These are phyloP conservation scores for Pythium graminicola DNA, from an alignment of 352 stramenopile species.

Conservation along the genomic window DNA sequence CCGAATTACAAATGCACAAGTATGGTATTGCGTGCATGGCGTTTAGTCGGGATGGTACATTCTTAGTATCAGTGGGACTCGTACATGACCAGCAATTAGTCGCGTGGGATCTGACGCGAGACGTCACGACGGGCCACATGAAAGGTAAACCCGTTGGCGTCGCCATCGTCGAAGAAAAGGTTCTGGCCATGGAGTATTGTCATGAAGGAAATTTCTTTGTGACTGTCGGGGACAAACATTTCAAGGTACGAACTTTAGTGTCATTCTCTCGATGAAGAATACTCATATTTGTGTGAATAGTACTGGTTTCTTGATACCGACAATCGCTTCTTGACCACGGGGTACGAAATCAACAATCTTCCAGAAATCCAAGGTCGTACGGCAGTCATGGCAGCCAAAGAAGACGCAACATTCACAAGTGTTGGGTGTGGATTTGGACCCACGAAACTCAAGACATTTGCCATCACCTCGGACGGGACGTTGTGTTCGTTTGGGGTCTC, in stretches of 20 bases:
- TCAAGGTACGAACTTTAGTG: constrained; percentile 37
- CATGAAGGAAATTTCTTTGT: constrained; percentile 74
- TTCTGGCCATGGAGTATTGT: constrained; percentile 66
- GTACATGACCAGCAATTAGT: constrained; percentile 81
- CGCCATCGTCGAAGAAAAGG: constrained; percentile 56
- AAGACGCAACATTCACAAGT: constrained; percentile 59
- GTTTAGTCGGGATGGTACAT: constrained; percentile 59
- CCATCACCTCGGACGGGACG: constrained; percentile 59
- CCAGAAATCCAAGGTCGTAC: constrained; percentile 54
- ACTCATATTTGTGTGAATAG: constrained; percentile 26
- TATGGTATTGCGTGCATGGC: constrained; percentile 78
- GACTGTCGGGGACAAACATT: constrained; percentile 71
- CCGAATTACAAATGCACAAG: constrained; percentile 75
- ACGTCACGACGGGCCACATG: constrained; percentile 19
- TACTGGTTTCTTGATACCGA: constrained; percentile 68
- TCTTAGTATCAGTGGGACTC: constrained; percentile 64
- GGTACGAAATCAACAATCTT: constrained; percentile 43
- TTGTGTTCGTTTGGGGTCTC: constrained; percentile 72
- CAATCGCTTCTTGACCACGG: constrained; percentile 45
- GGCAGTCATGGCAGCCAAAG: constrained; percentile 52
- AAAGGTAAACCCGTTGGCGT: constrained; percentile 35
- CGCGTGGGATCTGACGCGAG: constrained; percentile 51
- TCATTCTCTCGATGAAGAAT: too few relatives aligned
- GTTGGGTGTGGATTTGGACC: constrained; percentile 53
- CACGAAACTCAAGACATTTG: constrained; percentile 64